Base-by-base conservation (phyloP, 352 stramenopile genomes). In the Pythium rishiriense region DNA sequence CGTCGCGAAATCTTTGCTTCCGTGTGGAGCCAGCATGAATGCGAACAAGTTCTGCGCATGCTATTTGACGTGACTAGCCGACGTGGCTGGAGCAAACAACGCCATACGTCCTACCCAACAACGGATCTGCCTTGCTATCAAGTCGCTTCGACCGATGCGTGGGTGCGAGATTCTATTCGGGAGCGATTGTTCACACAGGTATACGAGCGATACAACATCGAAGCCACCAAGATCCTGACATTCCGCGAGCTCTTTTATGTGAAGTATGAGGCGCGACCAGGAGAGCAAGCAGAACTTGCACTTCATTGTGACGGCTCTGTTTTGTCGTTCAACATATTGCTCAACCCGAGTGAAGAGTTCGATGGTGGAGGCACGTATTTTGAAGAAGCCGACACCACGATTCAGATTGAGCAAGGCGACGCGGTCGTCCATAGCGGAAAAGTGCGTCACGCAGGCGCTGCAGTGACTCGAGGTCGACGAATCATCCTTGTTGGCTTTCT, bases 401-500 rank as follows among this genome's bases (percentile, higher is more conserved):
- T 95, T 3, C 83, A 90, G 61, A 88, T 90, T 49, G 66, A 79
- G 8, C 81, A 95, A 60, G 95, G 95, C 37, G 89, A 98, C 68
- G 83, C 77, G 9, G 86, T 88, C 22, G 82, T 97, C 11, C 95
- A 98, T 73, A 97, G 86, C 41, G 93, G 93, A 14, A 98, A 98
- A 66, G 74, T 98, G 29, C 78, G 96, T 12, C 95, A 98, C 66
- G 95, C 90, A 41, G 95, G 89, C 7, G 81, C 94, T 39, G 72
- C 83, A 0, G 88, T 98, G 26, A 87, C 90, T 0, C 68, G 67
- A 7, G 95, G 95, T 11, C 75, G 83, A 35, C 83, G 95, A 11
- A 81, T 93, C 42, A 92, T 98, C 39, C 75, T 98, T 56, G 93
- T 98, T 22, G 95, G 87, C 0, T 98, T 98, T 72, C 79, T 98